A percentile compares a stretch with the other conserved stretches of the same genome.
Conservation (phyloP, 1,284 basidiomycete species). For the Ustilago tritici region DNA sequence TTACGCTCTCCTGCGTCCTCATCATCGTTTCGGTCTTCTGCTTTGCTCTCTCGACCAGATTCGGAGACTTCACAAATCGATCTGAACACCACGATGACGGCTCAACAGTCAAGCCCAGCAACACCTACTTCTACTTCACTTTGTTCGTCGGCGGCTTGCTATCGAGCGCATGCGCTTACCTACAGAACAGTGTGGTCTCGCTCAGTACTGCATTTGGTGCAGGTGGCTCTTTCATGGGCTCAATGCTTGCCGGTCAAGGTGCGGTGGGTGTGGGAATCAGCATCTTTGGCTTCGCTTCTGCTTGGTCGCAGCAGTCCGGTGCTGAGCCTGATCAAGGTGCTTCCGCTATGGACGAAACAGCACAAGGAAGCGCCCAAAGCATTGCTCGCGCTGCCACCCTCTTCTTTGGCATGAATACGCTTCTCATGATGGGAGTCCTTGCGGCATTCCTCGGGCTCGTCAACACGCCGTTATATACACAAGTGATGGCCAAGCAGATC, state of each 20-base stretch:
- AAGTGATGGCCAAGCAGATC: slow-evolving; percentile 54
- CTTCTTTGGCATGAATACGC: slow-evolving; percentile 51
- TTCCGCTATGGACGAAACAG: slow-evolving; percentile 11
- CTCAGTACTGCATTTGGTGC: slow-evolving; percentile 60
- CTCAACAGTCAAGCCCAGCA: slow-evolving; percentile 10
- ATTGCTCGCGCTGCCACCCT: slow-evolving; percentile 52
- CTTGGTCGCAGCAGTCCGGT: slow-evolving; percentile 42
- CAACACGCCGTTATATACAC: slow-evolving; percentile 39
- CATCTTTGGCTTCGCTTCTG: slow-evolving; percentile 55
- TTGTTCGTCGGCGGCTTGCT: slow-evolving; percentile 41
- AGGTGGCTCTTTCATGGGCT: slow-evolving; percentile 55
- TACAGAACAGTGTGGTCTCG: slow-evolving; percentile 64
- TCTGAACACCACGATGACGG: neutral
- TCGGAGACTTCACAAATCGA: slow-evolving; percentile 10
- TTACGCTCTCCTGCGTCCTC: slow-evolving; percentile 33
- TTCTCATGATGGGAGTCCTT: slow-evolving; percentile 45
- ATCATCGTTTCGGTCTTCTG: slow-evolving; percentile 42
- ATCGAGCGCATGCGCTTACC: slow-evolving; percentile 57
- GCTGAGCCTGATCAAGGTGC: neutral
- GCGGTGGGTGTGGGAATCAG: slow-evolving; percentile 58
- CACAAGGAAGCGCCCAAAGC: slow-evolving; percentile 27
- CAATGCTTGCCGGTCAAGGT: slow-evolving; percentile 64
- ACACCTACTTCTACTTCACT: slow-evolving; percentile 49
- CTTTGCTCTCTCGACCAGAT: slow-evolving; percentile 42
- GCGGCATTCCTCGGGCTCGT: slow-evolving; percentile 44